Base-by-base conservation (phyloP, 2,329 filamentous ascomycete genomes). In the Pseudonectria foliicola region DNA sequence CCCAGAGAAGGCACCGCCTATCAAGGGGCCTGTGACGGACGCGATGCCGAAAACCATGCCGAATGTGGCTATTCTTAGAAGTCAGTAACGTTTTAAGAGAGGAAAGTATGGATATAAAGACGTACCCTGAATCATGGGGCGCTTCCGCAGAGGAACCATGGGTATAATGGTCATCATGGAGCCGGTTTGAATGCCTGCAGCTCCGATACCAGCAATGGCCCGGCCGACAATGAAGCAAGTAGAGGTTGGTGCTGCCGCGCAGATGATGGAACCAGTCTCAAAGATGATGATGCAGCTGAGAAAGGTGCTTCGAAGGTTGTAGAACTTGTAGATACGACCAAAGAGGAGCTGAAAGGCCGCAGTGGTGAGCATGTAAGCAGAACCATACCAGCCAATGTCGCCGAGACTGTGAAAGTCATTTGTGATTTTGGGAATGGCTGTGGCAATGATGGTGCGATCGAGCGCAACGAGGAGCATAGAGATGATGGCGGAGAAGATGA, bases 311-410 rank as follows among this genome's bases (percentile, higher is more conserved):
- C 71, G 69, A 42, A 70, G 58, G 37, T 67, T 62, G 44, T 73
- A 76, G 43, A 71, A 71, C 42, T 64, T 67, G 52, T 73, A 77
- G 26, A 76, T 62, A 26, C 70, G 62, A 6, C 73, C 72, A 48
- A 71, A 75, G 7, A 74, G 48, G 4, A 73, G 60, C 46, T 74
- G 69, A 13, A 56, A 61, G n/a, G 71, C 70, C 6, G 71, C 67
- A 3, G 72, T 73, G 10, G 75, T 77, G 43, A 80, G 60, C 64
- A 79, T 71, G 51, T 78, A 77, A 2, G 73, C 68, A 25, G 72
- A 74, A 5, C 71, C 75, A 52, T 80, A 80, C 77, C 77, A 81
- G 33, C 75, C 75, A 37, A 80, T 73, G 41, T 81, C 77, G 2
- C 69, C 68, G 3, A 79, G 56, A 33, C 72, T 71, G 30, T 71